Conservation (phyloP, 345 rosid species). For the Moricandia moricandioides region DNA sequence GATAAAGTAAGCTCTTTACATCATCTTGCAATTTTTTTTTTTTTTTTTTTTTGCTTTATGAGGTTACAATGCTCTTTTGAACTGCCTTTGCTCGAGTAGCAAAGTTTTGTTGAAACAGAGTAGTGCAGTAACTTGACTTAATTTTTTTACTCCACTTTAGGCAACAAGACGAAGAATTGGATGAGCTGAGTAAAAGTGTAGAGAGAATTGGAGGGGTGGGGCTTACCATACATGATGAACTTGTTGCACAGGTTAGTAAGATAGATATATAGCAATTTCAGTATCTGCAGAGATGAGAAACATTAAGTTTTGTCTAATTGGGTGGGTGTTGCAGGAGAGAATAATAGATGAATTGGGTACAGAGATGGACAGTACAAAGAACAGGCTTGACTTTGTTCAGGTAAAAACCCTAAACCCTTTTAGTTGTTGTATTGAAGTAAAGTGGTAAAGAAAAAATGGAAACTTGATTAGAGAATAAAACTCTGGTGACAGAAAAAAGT, state of each 20-base stretch:
- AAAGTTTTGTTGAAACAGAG: conserved; percentile 4
- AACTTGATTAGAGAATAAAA: too few species aligned
- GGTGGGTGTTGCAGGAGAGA: conserved; percentile 60
- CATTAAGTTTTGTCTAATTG: not conserved
- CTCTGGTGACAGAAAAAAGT: conserved; percentile 96
- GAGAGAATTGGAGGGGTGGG: conserved; percentile 95
- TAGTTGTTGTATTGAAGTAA: not conserved
- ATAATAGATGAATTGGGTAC: conserved; percentile 74
- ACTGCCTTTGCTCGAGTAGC: not conserved
- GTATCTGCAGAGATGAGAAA: conserved; percentile 18
- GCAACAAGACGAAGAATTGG: conserved; percentile 98
- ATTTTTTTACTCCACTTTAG: conserved; percentile 37
- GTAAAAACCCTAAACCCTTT: not conserved
- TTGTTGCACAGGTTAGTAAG: conserved; percentile 66
- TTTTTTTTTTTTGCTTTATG: not conserved
- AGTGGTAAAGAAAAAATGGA: not conserved
- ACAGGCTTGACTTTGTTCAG: conserved; percentile 93
- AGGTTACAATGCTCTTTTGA: not conserved
- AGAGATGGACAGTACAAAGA: conserved; percentile 93
- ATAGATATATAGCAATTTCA: not conserved
- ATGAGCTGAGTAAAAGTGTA: conserved; percentile 90
- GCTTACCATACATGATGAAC: conserved; percentile 97
- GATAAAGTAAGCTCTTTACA: conserved; percentile 58
- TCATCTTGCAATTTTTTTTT: not conserved
- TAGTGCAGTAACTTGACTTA: conserved; percentile 2